Conservation (phyloP, 805 yeast genomes). For the Candida koratica region DNA sequence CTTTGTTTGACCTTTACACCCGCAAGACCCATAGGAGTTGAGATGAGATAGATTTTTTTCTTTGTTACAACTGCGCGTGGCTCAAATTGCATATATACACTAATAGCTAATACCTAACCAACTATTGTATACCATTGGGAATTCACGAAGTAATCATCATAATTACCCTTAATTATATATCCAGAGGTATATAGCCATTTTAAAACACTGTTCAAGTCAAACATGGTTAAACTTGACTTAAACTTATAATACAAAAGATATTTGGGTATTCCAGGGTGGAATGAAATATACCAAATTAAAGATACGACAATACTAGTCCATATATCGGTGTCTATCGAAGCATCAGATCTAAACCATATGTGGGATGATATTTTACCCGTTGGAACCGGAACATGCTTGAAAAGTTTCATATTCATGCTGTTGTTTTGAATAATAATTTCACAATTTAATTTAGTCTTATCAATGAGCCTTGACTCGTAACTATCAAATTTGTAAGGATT, state of each 20-base stretch:
- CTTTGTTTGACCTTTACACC: conserved; percentile 77
- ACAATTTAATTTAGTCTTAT: conserved; percentile 61
- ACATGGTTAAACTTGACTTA: conserved; percentile 25
- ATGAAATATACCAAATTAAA: conserved; percentile 33
- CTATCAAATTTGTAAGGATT: conserved; percentile 50
- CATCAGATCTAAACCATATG: conserved; percentile 68
- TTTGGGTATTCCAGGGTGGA: conserved; percentile 35
- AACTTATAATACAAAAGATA: conserved; percentile 22
- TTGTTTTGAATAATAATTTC: conserved; percentile 45
- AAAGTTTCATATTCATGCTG: conserved; percentile 9
- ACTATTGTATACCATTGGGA: conserved; percentile 42
- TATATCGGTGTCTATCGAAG: conserved; percentile 51
- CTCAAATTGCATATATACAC: neutral
- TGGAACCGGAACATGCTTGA: conserved; percentile 46
- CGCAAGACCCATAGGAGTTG: conserved; percentile 69
- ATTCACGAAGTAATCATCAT: conserved; percentile 41
- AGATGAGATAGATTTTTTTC: conserved; percentile 13
- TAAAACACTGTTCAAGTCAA: conserved; percentile 28
- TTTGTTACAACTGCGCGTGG: neutral
- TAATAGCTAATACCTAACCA: conserved; percentile 1
- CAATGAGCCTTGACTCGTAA: conserved; percentile 74
- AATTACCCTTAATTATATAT: conserved; percentile 36
- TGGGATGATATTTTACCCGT: conserved; percentile 58
- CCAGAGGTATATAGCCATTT: conserved; percentile 34
- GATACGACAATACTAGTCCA: conserved; percentile 59